Evolutionary conservation across 2,329 filamentous ascomycete genomes (phyloP), one percentile per base, ranked within the genome.

Genomic region (Rasamsonia emersonii): DNA sequence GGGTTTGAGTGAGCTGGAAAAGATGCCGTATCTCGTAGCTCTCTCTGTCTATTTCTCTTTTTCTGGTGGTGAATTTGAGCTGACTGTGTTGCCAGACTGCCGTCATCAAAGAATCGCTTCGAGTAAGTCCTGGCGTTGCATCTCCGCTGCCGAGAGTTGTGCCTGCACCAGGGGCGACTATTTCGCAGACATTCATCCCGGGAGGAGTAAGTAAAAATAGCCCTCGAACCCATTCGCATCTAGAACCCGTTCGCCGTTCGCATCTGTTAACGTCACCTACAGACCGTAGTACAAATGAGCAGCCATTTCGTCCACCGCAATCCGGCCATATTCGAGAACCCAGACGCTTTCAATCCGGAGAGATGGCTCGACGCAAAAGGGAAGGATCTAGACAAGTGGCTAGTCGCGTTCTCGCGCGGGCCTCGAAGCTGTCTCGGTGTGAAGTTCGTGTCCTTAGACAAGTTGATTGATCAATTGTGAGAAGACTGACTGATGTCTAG

Each of bases 321-420:
- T 20, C 43, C 42, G 24, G 35, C 37, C 2, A 55, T 63, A 30
- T 65, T 64, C 39, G 42, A 42, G 18, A 41, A 56, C 11, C 49
- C 61, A 0, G 30, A 49, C 4, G 35, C 40, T 4, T 68, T 62
- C 33, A 37, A 50, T 4, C 64, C 64, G 3, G 58, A 66, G 33
- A 47, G 63, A 14, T 68, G 63, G 62, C 32, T 61, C 3, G 47
- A 44, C 1, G 40, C 38, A 5, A 34, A 44, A 11, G 43, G 37
- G 1, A 38, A 41, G 9, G 53, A 58, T 20, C 43, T 55, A 15
- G 50, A 47, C 25, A 46, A 42, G 4, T 61, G 48, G n/a, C 36
- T 65, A 9, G 57, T 67, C 16, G 49, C 65, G 1, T 71, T 71
- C 41, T 60, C 55, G 1, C 49, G 58, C 18, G 67, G 67, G 0